phyloP scores from a whole-genome alignment of 2,329 filamentous ascomycete genomes.

The Laburnicola sp. region DNA sequence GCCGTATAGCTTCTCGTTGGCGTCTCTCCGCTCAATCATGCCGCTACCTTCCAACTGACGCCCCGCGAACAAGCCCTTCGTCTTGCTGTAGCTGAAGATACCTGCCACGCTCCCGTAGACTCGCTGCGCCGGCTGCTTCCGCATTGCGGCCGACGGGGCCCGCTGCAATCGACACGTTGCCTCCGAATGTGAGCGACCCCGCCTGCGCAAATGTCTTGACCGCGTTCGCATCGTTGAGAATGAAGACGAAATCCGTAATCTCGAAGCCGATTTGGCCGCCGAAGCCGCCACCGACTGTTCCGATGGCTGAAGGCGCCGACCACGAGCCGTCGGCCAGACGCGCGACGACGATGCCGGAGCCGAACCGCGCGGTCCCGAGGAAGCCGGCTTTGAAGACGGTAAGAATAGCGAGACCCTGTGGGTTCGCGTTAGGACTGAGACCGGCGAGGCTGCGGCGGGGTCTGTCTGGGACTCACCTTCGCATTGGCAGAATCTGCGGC shows the following conservation, averaged over 20 bases:
- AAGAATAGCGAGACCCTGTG: conserved; percentile 75
- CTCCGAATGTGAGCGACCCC: conserved; percentile 87
- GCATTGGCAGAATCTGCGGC: conserved; percentile 85
- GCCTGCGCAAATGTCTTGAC: conserved; percentile 93
- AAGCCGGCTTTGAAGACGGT: conserved; percentile 88
- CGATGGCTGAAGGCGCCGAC: conserved; percentile 81
- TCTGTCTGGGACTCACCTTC: conserved; percentile 64
- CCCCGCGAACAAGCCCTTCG: conserved; percentile 96
- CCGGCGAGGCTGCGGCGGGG: conserved; percentile 6
- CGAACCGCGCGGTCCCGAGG: conserved; percentile 78
- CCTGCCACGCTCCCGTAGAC: conserved; percentile 83
- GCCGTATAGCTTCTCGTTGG: conserved; percentile 95
- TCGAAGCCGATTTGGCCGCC: conserved; percentile 87
- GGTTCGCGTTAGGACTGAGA: background rate
- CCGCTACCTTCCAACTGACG: conserved; percentile 91
- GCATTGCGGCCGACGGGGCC: conserved; percentile 93
- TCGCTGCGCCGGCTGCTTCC: conserved; percentile 92
- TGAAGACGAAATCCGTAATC: conserved; percentile 94
- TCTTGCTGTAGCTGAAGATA: conserved; percentile 97
- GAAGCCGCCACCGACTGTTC: conserved; percentile 78
- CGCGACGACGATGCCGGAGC: conserved; percentile 79
- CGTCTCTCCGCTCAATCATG: conserved; percentile 91
- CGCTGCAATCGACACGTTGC: conserved; percentile 94
- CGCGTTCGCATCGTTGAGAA: conserved; percentile 86
- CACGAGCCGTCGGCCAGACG: conserved; percentile 75